Base-by-base conservation (phyloP, 2,329 filamentous ascomycete genomes). In the Botrytis squamosa region DNA sequence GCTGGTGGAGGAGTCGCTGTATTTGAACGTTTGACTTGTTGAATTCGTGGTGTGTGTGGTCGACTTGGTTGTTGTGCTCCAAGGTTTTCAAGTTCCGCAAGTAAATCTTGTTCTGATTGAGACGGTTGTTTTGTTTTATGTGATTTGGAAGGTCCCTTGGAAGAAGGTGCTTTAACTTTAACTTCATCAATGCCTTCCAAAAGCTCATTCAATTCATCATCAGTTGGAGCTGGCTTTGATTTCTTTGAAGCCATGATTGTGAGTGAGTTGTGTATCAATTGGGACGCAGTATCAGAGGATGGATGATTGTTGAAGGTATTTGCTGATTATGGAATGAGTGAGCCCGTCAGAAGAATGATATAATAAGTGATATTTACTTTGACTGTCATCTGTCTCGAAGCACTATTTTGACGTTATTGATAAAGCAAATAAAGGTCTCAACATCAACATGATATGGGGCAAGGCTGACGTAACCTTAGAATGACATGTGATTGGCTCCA, bases 1-100 rank as follows among this genome's bases (percentile, higher is more conserved):
- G 84, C 84, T 40, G 84, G 85, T 64, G 86, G 84, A 33, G 85
- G 86, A 42, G 66, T 73, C 62, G 84, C 84, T 33, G 86, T 85
- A 70, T 85, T 84, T 38, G 85, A 83, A 64, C 85, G 86, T 75
- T 87, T 89, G 63, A 87, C 86, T 33, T 77, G 68, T 77, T 89
- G 88, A 81, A 90, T 82, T 78, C 93, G 92, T 57, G 95, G 96
- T 1, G 95, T 98, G 79, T 93, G 91, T 25, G 95, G 93, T 66
- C 95, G 90, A 76, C 90, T 90, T 46, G 93, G 88, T 80, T 91
- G 86, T 82, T 93, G 90, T 71, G 89, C 87, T 79, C 90, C 93
- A 36, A 81, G 77, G 78, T 91, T 91, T 82, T 97, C 93, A 75
- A 98, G 89, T 79, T 98, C 95, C 75, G 94, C 94, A 57, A 98